Evolutionary conservation across 2,329 filamentous ascomycete genomes (phyloP), one percentile per base, ranked within the genome.

Genomic region (Trichoderma guizhouense): DNA sequence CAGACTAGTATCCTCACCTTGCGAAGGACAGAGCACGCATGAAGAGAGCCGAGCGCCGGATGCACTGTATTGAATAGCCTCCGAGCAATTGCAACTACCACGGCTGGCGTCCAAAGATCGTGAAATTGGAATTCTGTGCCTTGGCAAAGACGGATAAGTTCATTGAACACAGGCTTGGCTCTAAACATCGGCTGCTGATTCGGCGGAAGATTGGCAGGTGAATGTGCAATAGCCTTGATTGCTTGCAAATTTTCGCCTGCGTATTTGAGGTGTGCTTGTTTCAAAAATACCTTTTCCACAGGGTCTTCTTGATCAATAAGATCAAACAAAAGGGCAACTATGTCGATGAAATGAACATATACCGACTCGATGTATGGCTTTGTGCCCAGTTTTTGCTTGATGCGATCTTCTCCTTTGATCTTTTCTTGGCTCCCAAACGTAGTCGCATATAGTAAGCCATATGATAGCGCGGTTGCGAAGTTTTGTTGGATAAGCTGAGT

Each of bases 111-210:
- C 93, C 94, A 97, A 14, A 97, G 85, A 81, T 86, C 67, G 83
- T 82, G 51, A 60, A 90, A 82, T 61, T 94, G 88, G 75, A 90
- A 90, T 24, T 89, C 88, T 2, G 91, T 92, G 60, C 91, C 88
- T 74, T 88, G 88, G 77, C 93, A 97, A n/a, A 98, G 83, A 71
- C 94, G 89, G 15, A 92, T 86, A 26, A 98, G 86, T 77, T 96
- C 90, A 73, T 91, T 88, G 12, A 91, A 84, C 4, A 99, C 85
- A 76, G 92, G 92, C 75, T 91, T 94, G 32, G 91, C 91, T 75
- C 88, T 91, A 82, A 98, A 98, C 68, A 90, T 91, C 3, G 96
- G 96, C 77, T 98, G 95, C 75, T 97, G 94, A 71, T 92, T 93
- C 12, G 91, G 85, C 3, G 94, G 92, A 8, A 98, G 83, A 14